Base-by-base conservation (phyloP, 2,329 filamentous ascomycete species). In the Mariannaea sp. region DNA sequence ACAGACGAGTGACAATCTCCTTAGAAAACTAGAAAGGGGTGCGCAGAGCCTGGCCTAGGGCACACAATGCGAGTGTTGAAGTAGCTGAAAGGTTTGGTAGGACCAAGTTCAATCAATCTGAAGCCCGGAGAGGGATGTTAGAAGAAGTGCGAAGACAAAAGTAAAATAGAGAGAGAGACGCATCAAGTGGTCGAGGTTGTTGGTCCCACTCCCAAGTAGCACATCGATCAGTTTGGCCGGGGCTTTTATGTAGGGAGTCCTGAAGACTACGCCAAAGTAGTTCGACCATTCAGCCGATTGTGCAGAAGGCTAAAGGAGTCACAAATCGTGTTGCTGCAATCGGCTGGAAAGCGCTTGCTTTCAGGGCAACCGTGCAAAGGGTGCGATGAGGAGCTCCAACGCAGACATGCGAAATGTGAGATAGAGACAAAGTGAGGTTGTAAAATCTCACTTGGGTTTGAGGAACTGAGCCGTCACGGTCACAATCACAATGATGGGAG, bases 91-190 rank as follows among this genome's bases (percentile, higher is more conserved):
- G n/a, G 55, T 59, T 44, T 55, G 55, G 52, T 59, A 57, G 49
- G 45, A 52, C 59, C 57, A 27, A 43, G 59, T 53, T 53, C 27
- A 61, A 33, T n/a, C n/a, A n/a, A 56, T 58, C 63, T 65, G 50
- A 55, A 36, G 44, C n/a, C 8, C 61, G 47, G 60, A 47, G 35
- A 55, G 30, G 49, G 50, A 40, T 53, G 63, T 65, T 65, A 65
- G 63, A 65, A 57, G 20, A 35, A 44, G 43, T 33, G 45, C 32
- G 46, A 45, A 42, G 44, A 48, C n/a, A n/a, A n/a, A n/a, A n/a
- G n/a, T n/a, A n/a, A n/a, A n/a, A n/a, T n/a, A n/a, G n/a, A 33
- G 29, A 46, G 22, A 46, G 30, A 27, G 22, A 22, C 20, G 33
- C 14, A n/a, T 20, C n/a, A 12, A 22, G 20, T 27, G 24, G 14